Conservation (phyloP, 768 basidiomycete species). For the Megacollybia marginata region DNA sequence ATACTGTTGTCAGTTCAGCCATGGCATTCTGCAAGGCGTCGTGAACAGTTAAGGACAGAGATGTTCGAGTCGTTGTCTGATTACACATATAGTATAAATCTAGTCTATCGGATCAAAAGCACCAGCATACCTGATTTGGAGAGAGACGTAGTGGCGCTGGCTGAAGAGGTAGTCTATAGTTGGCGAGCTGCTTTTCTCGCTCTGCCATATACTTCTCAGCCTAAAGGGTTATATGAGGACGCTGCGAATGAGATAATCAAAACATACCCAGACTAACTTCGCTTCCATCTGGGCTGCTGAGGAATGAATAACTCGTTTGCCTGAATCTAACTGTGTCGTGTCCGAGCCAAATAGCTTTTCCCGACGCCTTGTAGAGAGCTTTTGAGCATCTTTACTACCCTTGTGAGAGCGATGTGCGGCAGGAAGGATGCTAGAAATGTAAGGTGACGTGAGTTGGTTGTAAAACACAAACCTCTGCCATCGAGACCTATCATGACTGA, state of each 20-base stretch:
- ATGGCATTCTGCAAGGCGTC: too few relatives aligned
- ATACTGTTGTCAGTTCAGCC: too few relatives aligned
- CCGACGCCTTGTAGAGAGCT: not conserved
- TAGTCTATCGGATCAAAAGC: not conserved
- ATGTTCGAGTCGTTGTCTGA: too few relatives aligned
- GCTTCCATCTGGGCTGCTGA: not conserved
- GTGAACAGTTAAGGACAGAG: too few relatives aligned
- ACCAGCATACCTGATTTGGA: too few relatives aligned
- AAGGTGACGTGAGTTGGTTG: not conserved
- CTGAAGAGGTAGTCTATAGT: not conserved
- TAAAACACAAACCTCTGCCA: conserved; percentile 8
- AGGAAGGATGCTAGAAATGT: not conserved
- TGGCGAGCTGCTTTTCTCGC: too few relatives aligned
- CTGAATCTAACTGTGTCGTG: not conserved
- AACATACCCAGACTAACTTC: not conserved
- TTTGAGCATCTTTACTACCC: not conserved
- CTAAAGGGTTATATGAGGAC: not conserved
- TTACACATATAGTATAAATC: too few relatives aligned
- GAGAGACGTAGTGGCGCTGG: too few relatives aligned
- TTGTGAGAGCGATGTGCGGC: not conserved
- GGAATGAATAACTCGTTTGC: not conserved
- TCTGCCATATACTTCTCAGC: not conserved
- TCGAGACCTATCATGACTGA: conserved; percentile 5
- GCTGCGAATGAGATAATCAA: not conserved
- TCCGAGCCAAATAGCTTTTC: not conserved